Evolutionary conservation across 768 basidiomycete genomes (phyloP), one percentile per base, ranked within the genome.

Genomic region (Gloeopeniophorella convolvens): DNA sequence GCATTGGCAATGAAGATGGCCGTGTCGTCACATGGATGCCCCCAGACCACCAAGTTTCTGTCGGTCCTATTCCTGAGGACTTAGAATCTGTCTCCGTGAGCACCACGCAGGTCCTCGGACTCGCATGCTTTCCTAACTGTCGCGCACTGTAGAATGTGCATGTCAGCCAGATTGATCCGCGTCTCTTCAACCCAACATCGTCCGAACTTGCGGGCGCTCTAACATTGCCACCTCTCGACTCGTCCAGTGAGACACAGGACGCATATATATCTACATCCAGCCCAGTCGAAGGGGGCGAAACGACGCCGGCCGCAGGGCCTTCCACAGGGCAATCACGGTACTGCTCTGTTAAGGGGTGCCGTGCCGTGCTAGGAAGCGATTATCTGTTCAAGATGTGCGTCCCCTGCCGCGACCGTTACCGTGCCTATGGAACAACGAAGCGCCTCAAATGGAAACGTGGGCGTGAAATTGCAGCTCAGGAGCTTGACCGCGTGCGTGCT

Each of bases 321-420:
- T 44, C 53, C 23, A 43, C 40, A 39, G 57, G 55, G 0, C 60
- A 60, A 5, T 60, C 65, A 3, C 69, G 75, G 6, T 68, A 64
- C 42, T 79, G 78, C 54, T 75, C 79, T 3, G 76, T 78, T 48
- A 77, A 76, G 61, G 78, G 77, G 11, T 80, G 79, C 63, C 78
- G 74, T 56, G 63, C 63, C 4, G 58, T 70, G 48, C 68, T 80
- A 24, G 62, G 70, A 20, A 69, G 74, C 59, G 59, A 54, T 55
- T 66, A 57, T 10, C 53, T 58, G 50, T 59, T 59, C 48, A 62
- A 59, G 53, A 63, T 59, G 55, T 60, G 57, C 43, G 43, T 56
- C 15, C 36, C 69, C 0, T 80, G 79, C 58, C 68, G 78, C 20
- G 62, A 66, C 27, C 67, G 75, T 8, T 79, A 79, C 61, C 70